A percentile compares a stretch with the other conserved stretches of the same genome.
phyloP scores from a whole-genome alignment of 2,329 filamentous ascomycete species.

The Fusarium illudens region DNA sequence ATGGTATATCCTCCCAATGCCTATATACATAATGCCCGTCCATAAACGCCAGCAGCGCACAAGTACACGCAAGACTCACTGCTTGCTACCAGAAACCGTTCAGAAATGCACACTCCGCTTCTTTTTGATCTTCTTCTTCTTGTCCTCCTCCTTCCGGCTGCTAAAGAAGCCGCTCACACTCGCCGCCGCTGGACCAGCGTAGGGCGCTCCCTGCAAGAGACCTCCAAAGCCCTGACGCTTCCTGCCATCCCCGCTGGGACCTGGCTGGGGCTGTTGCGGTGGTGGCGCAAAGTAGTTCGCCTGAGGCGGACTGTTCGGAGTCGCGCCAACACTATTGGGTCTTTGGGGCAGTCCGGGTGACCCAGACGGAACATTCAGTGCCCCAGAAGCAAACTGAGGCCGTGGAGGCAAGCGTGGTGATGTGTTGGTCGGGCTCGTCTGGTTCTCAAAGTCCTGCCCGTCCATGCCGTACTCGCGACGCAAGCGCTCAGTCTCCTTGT shows the following conservation, averaged over 20 bases:
- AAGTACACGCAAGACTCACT: neutral
- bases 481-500: constrained; percentile 85
- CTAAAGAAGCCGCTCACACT: constrained; percentile 58
- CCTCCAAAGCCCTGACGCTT: constrained; percentile 43
- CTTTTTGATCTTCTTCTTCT: constrained; percentile 55
- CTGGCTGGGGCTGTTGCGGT: constrained; percentile 32
- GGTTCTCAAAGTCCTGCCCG: constrained; percentile 50
- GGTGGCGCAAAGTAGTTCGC: constrained; percentile 37
- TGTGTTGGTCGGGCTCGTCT: constrained; percentile 29
- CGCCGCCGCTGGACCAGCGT: constrained; percentile 52
- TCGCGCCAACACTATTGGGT: constrained; percentile 59
- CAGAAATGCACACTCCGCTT: constrained; percentile 59
- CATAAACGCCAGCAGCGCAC: constrained; percentile 17
- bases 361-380: constrained; percentile 6
- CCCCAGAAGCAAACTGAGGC: constrained; percentile 34
- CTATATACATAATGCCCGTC: constrained; percentile 1
- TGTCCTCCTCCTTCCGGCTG: constrained; percentile 48
- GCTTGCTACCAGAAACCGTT: neutral
- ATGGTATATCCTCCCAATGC: constrained; percentile 40
- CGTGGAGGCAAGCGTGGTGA: constrained; percentile 49
- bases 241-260: constrained; percentile 32
- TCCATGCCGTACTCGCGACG: constrained; percentile 71
- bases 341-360: constrained; percentile 51
- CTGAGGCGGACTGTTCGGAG: constrained; percentile 31
- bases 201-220: constrained; percentile 44